Percentiles rank a stretch among this genome's conserved stretches.
Evolutionary conservation across 2,329 filamentous ascomycete genomes (phyloP).

Genomic region (Plectosphaerella cucumerina): DNA sequence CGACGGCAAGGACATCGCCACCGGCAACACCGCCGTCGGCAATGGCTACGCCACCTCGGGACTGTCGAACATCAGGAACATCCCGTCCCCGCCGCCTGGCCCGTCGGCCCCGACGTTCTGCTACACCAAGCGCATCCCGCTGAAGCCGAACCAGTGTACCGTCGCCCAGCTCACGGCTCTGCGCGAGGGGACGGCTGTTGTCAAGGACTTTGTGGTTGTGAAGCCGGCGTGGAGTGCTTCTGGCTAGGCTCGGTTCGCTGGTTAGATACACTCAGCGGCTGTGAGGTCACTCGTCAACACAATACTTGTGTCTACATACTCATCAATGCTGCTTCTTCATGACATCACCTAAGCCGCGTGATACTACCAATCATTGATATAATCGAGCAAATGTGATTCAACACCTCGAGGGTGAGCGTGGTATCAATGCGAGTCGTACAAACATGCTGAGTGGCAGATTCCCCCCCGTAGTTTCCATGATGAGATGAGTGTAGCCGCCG

Average conservation of each 20-base stretch:
- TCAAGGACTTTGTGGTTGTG: slow-evolving; percentile 2
- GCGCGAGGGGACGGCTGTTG: slow-evolving; percentile 1
- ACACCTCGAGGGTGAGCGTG: too few relatives aligned
- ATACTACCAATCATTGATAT: too few relatives aligned
- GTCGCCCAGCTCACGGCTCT: slow-evolving; percentile 2
- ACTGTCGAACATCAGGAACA: background rate
- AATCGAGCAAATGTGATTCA: too few relatives aligned
- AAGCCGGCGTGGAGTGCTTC: background rate
- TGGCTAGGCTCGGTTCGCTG: background rate
- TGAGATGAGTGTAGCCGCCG: too few relatives aligned
- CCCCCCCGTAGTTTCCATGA: too few relatives aligned
- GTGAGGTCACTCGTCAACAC: too few relatives aligned
- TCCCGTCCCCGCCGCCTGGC: background rate
- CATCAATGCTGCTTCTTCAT: too few relatives aligned
- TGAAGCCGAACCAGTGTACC: background rate
- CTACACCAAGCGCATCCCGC: background rate
- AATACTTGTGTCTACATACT: too few relatives aligned
- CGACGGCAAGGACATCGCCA: slow-evolving; percentile 43
- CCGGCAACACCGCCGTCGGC: slow-evolving; percentile 41
- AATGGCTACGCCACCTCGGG: background rate
- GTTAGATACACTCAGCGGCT: background rate
- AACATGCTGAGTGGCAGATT: too few relatives aligned
- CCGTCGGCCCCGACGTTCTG: background rate
- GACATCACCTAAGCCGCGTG: too few relatives aligned
- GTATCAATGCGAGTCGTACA: too few relatives aligned